Conservation (phyloP, 2,329 filamentous ascomycete genomes). For the Endoconidiophora laricicola region DNA sequence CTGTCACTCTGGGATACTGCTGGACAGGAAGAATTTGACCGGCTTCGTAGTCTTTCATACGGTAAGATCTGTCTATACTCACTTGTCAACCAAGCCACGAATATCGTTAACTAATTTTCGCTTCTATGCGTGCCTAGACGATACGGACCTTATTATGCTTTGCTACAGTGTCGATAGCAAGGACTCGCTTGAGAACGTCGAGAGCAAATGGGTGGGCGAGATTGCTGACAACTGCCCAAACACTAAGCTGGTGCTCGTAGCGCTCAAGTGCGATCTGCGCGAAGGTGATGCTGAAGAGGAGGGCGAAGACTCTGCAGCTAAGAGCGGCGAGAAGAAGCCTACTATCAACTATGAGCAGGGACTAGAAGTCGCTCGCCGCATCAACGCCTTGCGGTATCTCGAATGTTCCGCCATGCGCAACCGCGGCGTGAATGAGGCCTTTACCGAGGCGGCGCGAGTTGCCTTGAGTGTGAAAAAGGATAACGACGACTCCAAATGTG, state of each 20-base stretch:
- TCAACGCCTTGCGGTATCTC: constrained; percentile 84
- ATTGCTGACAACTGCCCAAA: constrained; percentile 95
- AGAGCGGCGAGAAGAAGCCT: constrained; percentile 43
- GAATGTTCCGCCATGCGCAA: constrained; percentile 99
- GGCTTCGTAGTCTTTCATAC: constrained; percentile 86
- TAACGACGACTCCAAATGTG: constrained; percentile 44
- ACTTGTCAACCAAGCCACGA: not conserved
- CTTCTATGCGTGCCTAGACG: constrained; percentile 21
- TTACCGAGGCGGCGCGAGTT: constrained; percentile 91
- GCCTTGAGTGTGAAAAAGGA: constrained; percentile 59
- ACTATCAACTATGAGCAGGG: constrained; percentile 86
- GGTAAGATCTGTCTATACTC: constrained; percentile 30
- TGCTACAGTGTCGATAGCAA: constrained; percentile 96
- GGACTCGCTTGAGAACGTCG: constrained; percentile 94
- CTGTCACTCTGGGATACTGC: constrained; percentile 96
- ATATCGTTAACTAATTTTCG: not conserved
- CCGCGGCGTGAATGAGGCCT: constrained; percentile 93
- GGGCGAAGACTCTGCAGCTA: constrained; percentile 27
- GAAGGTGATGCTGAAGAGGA: constrained; percentile 59
- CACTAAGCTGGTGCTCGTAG: constrained; percentile 87
- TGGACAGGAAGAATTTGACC: constrained; percentile 97
- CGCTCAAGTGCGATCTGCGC: constrained; percentile 89
- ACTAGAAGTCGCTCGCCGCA: constrained; percentile 75
- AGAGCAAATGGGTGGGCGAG: constrained; percentile 95
- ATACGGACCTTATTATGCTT: constrained; percentile 96